Conservation (phyloP, 495 filamentous ascomycete species). For the Annulohypoxylon bovei region DNA sequence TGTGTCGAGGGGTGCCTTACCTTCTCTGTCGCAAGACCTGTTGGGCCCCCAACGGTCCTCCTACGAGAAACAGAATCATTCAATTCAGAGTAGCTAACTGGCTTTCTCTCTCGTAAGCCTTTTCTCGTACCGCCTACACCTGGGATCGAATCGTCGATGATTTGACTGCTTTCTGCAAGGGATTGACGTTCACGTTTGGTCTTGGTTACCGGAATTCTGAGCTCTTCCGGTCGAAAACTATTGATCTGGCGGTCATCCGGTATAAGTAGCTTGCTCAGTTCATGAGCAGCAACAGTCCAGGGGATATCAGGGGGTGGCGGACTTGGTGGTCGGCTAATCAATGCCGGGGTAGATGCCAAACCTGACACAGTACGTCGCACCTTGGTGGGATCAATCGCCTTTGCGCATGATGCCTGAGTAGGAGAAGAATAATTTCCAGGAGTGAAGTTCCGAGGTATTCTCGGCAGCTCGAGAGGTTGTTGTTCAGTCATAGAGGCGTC, state of each 20-base stretch:
- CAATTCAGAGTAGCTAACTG: constrained; percentile 63
- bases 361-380: constrained; percentile 44
- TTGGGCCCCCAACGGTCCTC: constrained; percentile 70
- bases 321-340: constrained; percentile 54
- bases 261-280: constrained; percentile 83
- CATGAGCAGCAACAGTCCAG: constrained; percentile 83
- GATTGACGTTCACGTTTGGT: constrained; percentile 71
- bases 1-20: constrained; percentile 41
- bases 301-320: constrained; percentile 79
- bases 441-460: constrained; percentile 62
- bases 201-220: constrained; percentile 72
- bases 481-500: constrained; percentile 63
- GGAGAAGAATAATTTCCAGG: constrained; percentile 72
- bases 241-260: constrained; percentile 74
- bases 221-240: constrained; percentile 79
- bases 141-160: constrained; percentile 46
- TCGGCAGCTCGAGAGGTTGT: constrained; percentile 52
- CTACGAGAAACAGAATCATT: constrained; percentile 66
- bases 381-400: constrained; percentile 50
- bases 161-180: constrained; percentile 44
- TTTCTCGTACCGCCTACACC: constrained; percentile 64
- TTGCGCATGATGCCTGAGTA: constrained; percentile 51
- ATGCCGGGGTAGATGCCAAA: constrained; percentile 16
- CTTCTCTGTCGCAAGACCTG: constrained; percentile 59
- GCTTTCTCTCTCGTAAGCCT: constrained; percentile 78